Evolutionary conservation across 352 stramenopile genomes (phyloP).

Genomic region (Phytophthora cactorum): DNA sequence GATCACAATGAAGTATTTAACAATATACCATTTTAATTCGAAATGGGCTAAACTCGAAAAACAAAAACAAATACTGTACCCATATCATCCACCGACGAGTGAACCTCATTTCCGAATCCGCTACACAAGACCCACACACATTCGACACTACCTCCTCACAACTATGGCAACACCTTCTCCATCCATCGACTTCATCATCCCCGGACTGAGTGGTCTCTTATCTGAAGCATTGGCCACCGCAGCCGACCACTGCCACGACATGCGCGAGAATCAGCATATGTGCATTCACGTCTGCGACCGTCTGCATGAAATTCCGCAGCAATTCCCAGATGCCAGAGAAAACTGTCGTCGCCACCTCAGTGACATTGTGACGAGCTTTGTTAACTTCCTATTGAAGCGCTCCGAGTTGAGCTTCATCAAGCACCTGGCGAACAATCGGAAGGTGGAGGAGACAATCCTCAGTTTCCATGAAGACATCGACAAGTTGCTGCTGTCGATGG

Average conservation of each 20-base stretch:
- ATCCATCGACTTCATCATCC: too few species aligned
- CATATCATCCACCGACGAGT: too few species aligned
- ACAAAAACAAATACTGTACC: too few species aligned
- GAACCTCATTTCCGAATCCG: too few species aligned
- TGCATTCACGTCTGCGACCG: slow-evolving; percentile 4
- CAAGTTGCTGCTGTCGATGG: not conserved
- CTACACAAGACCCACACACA: too few species aligned
- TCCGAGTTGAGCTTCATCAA: slow-evolving; percentile 7
- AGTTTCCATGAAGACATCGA: slow-evolving; percentile 9
- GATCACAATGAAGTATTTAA: too few species aligned
- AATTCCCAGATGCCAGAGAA: not conserved
- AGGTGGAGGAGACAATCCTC: not conserved
- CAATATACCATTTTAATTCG: too few species aligned
- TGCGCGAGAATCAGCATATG: slow-evolving; percentile 3
- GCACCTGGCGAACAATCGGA: slow-evolving; percentile 4
- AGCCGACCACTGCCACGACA: not conserved
- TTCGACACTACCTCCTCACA: too few species aligned
- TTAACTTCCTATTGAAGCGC: slow-evolving; percentile 8
- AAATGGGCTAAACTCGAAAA: too few species aligned
- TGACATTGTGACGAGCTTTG: not conserved
- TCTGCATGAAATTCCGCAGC: not conserved
- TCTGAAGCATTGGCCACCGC: not conserved
- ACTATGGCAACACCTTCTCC: too few species aligned
- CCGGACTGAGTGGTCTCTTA: too few species aligned
- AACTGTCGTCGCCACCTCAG: not conserved